Conservation (phyloP, 1,284 basidiomycete genomes). For the Stygiomarasmius scandens region DNA sequence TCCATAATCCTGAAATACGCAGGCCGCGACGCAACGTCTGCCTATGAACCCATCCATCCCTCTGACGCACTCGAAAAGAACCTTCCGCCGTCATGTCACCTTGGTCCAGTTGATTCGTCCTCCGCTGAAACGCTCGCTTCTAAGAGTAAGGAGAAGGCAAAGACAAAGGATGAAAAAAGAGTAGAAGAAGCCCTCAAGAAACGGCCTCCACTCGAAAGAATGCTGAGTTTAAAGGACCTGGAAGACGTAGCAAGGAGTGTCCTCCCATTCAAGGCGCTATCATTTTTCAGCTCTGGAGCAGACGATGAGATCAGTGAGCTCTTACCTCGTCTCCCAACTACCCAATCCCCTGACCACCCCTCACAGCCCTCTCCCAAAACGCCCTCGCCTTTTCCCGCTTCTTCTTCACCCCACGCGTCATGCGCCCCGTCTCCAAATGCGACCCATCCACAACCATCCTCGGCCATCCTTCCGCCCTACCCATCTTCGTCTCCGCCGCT, state of each 20-base stretch:
- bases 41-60: slow-evolving; percentile 76
- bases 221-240: slow-evolving; percentile 79
- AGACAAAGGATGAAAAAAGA: slow-evolving; percentile 72
- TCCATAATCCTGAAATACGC: slow-evolving; percentile 80
- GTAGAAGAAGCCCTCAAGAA: slow-evolving; percentile 63
- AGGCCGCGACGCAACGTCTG: slow-evolving; percentile 76
- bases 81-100: slow-evolving; percentile 63
- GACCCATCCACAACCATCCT: slow-evolving; percentile 80
- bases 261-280: slow-evolving; percentile 71
- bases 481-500: slow-evolving; percentile 86
- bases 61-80: slow-evolving; percentile 70
- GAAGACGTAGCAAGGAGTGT: slow-evolving; percentile 71
- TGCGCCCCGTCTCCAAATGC: slow-evolving; percentile 71
- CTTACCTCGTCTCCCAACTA: neutral
- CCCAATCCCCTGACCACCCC: neutral
- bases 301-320: slow-evolving; percentile 80
- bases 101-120: slow-evolving; percentile 65
- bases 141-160: slow-evolving; percentile 44
- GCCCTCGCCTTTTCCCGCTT: slow-evolving; percentile 75
- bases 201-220: slow-evolving; percentile 65
- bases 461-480: slow-evolving; percentile 71
- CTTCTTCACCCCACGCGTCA: slow-evolving; percentile 82
- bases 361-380: slow-evolving; percentile 60
- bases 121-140: slow-evolving; percentile 49
- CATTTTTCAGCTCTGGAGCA: slow-evolving; percentile 82